Conservation (phyloP, 306 rosid genomes). For the Medicago lupulina region DNA sequence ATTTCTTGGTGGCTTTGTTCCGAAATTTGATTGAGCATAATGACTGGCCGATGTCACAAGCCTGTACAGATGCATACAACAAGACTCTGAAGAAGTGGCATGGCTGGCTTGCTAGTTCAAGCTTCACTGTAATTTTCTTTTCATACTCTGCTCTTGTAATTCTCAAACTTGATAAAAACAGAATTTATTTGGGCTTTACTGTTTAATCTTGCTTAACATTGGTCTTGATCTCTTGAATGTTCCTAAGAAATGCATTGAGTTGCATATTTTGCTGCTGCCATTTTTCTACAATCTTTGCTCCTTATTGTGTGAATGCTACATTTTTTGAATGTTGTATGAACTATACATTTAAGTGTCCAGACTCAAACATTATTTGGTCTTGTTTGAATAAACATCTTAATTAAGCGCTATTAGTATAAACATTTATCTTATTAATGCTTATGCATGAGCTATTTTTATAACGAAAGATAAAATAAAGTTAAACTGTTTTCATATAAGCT, state of each 20-base stretch:
- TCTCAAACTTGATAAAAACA: conserved; percentile 30
- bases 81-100: conserved; percentile 94
- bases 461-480: neutral
- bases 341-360: neutral
- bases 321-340: neutral
- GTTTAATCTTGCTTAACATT: conserved; percentile 5
- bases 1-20: conserved; percentile 88
- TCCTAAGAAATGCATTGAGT: conserved; percentile 24
- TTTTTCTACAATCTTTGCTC: conserved; percentile 19
- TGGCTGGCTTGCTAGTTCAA: conserved; percentile 98
- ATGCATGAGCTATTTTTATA: neutral
- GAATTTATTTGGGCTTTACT: neutral
- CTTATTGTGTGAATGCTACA: neutral
- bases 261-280: conserved; percentile 23
- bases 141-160: conserved; percentile 36
- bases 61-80: conserved; percentile 85
- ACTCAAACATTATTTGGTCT: too few relatives aligned
- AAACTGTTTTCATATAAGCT: neutral
- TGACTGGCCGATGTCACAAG: conserved; percentile 94
- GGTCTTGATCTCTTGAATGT: conserved; percentile 18
- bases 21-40: conserved; percentile 77
- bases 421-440: neutral
- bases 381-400: neutral
- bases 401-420: neutral
- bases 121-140: conserved; percentile 65